Evolutionary conservation across 2,329 filamentous ascomycete species (phyloP).

Genomic region (Colletotrichum tamarilloi): DNA sequence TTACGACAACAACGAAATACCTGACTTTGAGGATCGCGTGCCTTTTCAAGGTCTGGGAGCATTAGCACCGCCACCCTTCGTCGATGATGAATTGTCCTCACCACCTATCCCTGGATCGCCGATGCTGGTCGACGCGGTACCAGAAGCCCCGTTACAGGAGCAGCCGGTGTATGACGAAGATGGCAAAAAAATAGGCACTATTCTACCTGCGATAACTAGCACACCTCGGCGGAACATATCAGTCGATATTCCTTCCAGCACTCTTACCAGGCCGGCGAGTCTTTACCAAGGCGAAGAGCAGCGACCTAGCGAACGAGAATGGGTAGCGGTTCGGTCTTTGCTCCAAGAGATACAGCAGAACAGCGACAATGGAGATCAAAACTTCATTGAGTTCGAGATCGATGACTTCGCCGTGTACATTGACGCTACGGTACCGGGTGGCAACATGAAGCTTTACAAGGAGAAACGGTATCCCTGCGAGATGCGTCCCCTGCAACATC

Average conservation of each 20-base stretch:
- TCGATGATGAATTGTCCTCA: neutral
- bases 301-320: slow-evolving; percentile 42
- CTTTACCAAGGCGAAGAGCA: slow-evolving; percentile 41
- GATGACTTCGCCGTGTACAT: slow-evolving; percentile 70
- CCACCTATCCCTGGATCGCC: too few relatives aligned
- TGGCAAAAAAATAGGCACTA: neutral
- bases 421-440: slow-evolving; percentile 42
- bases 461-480: slow-evolving; percentile 49
- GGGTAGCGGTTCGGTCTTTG: slow-evolving; percentile 44
- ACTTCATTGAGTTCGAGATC: slow-evolving; percentile 62
- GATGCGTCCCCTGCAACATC: slow-evolving; percentile 65
- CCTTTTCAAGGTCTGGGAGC: neutral
- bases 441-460: neutral
- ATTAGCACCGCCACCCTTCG: neutral
- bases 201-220: neutral
- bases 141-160: neutral
- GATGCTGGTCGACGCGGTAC: neutral
- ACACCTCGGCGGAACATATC: neutral
- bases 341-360: slow-evolving; percentile 37
- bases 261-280: slow-evolving; percentile 5
- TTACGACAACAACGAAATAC: neutral
- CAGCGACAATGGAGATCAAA: slow-evolving; percentile 35
- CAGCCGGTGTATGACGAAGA: neutral
- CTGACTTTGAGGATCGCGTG: neutral
- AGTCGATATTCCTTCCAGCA: slow-evolving; percentile 23